Percentiles rank a stretch among this genome's conserved stretches.
Conservation (phyloP, 176 grass and related monocot genomes). For the Juncus effusus region DNA sequence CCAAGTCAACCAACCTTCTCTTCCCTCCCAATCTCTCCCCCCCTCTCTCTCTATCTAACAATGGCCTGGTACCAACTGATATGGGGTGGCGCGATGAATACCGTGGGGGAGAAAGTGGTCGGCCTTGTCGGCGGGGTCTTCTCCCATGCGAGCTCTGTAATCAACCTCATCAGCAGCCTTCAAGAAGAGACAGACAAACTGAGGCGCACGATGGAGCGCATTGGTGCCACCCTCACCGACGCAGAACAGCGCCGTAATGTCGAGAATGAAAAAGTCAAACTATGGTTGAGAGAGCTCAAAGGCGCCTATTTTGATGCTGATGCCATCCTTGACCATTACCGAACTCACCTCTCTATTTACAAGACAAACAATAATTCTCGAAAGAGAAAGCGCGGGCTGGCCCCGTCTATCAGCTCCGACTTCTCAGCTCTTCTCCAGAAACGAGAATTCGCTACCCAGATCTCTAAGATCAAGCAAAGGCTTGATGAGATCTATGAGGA, state of each 20-base stretch:
- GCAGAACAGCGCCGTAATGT: slow-evolving; percentile 33
- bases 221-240: slow-evolving; percentile 28
- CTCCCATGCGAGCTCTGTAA: too few relatives aligned
- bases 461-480: not conserved
- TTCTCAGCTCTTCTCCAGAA: not conserved
- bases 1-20: too few relatives aligned
- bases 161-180: too few relatives aligned
- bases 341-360: slow-evolving; percentile 14
- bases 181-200: too few relatives aligned
- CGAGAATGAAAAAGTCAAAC: slow-evolving; percentile 10
- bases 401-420: not conserved
- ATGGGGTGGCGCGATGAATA: too few relatives aligned
- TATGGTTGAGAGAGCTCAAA: slow-evolving; percentile 28
- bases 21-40: too few relatives aligned
- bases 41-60: too few relatives aligned
- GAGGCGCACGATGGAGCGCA: not conserved
- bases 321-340: slow-evolving; percentile 25
- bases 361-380: slow-evolving; percentile 1
- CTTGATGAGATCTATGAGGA: too few relatives aligned
- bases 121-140: too few relatives aligned
- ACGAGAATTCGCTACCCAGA: not conserved
- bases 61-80: too few relatives aligned
- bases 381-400: slow-evolving; percentile 27
- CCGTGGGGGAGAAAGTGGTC: too few relatives aligned
- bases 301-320: slow-evolving; percentile 33